phyloP scores from a whole-genome alignment of 257 asterid genomes.

The Nyctanthes arbortristis region DNA sequence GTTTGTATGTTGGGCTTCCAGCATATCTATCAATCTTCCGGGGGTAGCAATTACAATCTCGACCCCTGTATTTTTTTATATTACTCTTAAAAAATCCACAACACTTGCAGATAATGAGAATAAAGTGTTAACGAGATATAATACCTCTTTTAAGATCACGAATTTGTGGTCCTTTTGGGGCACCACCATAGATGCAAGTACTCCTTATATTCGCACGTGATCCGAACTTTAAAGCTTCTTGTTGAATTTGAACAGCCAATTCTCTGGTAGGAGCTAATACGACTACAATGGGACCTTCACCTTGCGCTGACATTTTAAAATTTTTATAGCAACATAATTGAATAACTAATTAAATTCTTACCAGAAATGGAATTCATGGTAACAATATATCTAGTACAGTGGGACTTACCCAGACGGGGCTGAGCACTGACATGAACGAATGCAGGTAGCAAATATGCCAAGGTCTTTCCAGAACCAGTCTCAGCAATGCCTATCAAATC shows the following conservation, averaged over 20 bases:
- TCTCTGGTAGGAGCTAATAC: slow-evolving; percentile 95
- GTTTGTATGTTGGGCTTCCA: slow-evolving; percentile 87
- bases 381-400: background rate
- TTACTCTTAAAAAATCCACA: no score
- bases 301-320: slow-evolving; percentile 49
- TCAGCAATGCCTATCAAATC: slow-evolving; percentile 92
- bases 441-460: slow-evolving; percentile 84
- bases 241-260: slow-evolving; percentile 89
- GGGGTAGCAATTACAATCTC: slow-evolving; percentile 94
- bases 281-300: slow-evolving; percentile 84
- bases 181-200: slow-evolving; percentile 93
- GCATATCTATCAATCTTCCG: slow-evolving; percentile 89
- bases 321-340: slow-evolving; percentile 6
- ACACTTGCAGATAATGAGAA: slow-evolving; percentile 13
- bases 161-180: slow-evolving; percentile 94
- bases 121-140: slow-evolving; percentile 3
- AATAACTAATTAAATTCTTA: background rate
- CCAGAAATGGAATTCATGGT: slow-evolving; percentile 2
- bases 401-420: slow-evolving; percentile 70
- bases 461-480: slow-evolving; percentile 95
- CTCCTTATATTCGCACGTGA: slow-evolving; percentile 63
- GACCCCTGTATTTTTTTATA: slow-evolving; percentile 55
- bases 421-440: slow-evolving; percentile 89
- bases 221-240: slow-evolving; percentile 81
- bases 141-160: slow-evolving; percentile 87